Evolutionary conservation across 345 rosid genomes (phyloP).

Genomic region (Carallia pectinifolia): DNA sequence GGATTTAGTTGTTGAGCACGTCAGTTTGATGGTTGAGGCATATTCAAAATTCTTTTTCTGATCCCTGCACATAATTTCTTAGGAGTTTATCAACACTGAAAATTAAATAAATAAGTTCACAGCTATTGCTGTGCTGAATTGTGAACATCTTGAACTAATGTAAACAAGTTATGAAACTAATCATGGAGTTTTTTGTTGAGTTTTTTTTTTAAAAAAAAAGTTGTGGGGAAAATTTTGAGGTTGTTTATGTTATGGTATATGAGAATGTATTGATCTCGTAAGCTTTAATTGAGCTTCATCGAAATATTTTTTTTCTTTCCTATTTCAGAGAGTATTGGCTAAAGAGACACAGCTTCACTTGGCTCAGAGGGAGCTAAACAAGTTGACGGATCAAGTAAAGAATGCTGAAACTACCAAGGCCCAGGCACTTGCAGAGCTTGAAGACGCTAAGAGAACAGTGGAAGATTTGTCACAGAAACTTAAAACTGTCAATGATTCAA

Average conservation of each 20-base stretch:
- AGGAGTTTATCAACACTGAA: background rate
- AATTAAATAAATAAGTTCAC: background rate
- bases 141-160: background rate
- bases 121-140: background rate
- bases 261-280: background rate
- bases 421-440: constrained; percentile 78
- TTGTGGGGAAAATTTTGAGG: background rate
- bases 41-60: background rate
- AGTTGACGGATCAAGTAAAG: constrained; percentile 66
- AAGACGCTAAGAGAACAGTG: constrained; percentile 61
- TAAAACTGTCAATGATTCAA: constrained; percentile 51
- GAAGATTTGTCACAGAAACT: constrained; percentile 66
- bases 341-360: constrained; percentile 89
- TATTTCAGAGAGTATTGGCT: constrained; percentile 63
- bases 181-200: background rate
- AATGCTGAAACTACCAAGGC: constrained; percentile 70
- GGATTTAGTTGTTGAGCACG: background rate
- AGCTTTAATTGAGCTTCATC: background rate
- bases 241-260: background rate
- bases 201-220: background rate
- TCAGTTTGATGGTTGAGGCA: constrained; percentile 1
- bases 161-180: background rate
- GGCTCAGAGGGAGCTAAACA: constrained; percentile 71
- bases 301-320: background rate
- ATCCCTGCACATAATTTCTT: background rate